Base-by-base conservation (phyloP, 306 rosid genomes). In the Lablab purpureus region DNA sequence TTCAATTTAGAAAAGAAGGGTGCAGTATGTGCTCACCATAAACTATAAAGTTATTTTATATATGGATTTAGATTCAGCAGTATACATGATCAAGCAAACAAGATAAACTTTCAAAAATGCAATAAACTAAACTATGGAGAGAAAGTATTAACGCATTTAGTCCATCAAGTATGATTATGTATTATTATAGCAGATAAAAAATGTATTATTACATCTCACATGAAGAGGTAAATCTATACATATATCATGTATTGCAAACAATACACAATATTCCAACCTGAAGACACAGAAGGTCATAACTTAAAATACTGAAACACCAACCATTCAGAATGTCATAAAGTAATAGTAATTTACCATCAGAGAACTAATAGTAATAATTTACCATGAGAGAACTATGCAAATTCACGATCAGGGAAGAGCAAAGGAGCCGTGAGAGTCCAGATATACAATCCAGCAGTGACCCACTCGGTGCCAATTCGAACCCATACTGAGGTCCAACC, bases 401-500 rank as follows among this genome's bases (percentile, higher is more conserved):
- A 96, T 82, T 90, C 92, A 0, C 98, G 94, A 79, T 91, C 99
- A 10, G 93, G 93, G 51, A 88, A 71, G 30, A 93, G 17, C 60
- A 91, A 1, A 78, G 94, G 98, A 69, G 98, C 98, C 67, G 89
- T 2, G 22, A 96, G 91, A 37, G 97, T 87, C 99, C 98, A 96
- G 12, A 88, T 76, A 15, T 90, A 95, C 67, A 96, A 77, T 3
- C 59, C 94, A 41, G 96, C 94, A 78, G 98, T 93, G 56, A 86
- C 91, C 99, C 98, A 93, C 77, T 91, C 97, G 0, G 97, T 89
- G 82, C 93, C 87, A 17, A 96, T 96, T 41, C 98, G 90, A 71
- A 93, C 94, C 99, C 99, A 96, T 5, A 90, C 96, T 0, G 99
- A 91, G n/a, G 98, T 90, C 99, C 99, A 96, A 25, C 99, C 99